Evolutionary conservation across 2,329 filamentous ascomycete species (phyloP).

Genomic region (Neospermospora avenae): DNA sequence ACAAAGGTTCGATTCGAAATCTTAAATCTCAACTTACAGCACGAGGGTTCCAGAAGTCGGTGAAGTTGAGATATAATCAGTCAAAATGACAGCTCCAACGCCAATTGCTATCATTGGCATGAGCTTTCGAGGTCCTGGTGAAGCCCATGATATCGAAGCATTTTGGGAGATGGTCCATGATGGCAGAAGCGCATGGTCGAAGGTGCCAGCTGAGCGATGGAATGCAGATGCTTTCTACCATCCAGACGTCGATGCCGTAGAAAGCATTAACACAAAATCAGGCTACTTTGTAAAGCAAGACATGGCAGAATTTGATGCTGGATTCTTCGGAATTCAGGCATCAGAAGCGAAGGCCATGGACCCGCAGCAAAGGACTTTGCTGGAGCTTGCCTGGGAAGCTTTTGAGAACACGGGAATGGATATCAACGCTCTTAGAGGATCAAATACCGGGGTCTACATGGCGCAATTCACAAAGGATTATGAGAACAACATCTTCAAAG

Average conservation of each 20-base stretch:
- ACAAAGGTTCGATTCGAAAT: no score
- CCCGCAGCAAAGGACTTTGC: constrained; percentile 49
- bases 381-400: constrained; percentile 37
- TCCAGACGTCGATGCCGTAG: constrained; percentile 33
- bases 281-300: constrained; percentile 18
- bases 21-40: no score
- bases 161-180: constrained; percentile 47
- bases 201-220: constrained; percentile 39
- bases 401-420: constrained; percentile 36
- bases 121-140: constrained; percentile 49
- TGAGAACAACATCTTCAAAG: background rate
- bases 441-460: constrained; percentile 23
- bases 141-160: constrained; percentile 41
- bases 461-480: background rate
- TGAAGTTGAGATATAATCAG: no score
- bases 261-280: background rate
- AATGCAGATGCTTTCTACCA: constrained; percentile 38
- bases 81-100: background rate
- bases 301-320: constrained; percentile 20
- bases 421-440: constrained; percentile 49
- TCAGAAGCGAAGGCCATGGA: constrained; percentile 34
- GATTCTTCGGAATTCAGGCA: constrained; percentile 21
- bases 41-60: no score
- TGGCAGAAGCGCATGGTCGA: constrained; percentile 46
- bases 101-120: constrained; percentile 49